Percentiles rank a stretch among this genome's conserved stretches.
phyloP scores from a whole-genome alignment of 1,139 yeast genomes.

The Protomyces inundatus region DNA sequence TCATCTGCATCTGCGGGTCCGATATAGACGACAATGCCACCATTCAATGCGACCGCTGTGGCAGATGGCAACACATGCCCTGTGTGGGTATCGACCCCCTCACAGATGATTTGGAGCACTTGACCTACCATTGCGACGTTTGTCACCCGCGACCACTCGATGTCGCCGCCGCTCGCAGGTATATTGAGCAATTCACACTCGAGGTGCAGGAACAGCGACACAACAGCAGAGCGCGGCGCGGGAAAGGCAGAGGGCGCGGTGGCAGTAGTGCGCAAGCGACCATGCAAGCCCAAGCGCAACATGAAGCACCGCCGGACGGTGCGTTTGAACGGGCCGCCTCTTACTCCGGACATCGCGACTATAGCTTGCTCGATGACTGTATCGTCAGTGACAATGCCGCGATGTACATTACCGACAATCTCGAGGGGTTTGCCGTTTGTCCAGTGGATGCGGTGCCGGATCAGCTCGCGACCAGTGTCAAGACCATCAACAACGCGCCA shows the following conservation, averaged over 20 bases:
- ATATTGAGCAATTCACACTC: slow-evolving; percentile 32
- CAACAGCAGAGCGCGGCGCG: slow-evolving; percentile 20
- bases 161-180: slow-evolving; percentile 46
- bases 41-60: slow-evolving; percentile 69
- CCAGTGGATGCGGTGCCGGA: slow-evolving; percentile 3
- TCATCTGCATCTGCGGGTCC: slow-evolving; percentile 22
- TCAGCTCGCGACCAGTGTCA: neutral
- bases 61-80: slow-evolving; percentile 95
- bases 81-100: slow-evolving; percentile 77
- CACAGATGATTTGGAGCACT: slow-evolving; percentile 65
- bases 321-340: neutral
- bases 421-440: slow-evolving; percentile 1
- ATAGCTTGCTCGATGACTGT: slow-evolving; percentile 2
- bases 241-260: slow-evolving; percentile 15
- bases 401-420: neutral
- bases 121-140: slow-evolving; percentile 61
- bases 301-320: neutral
- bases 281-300: neutral
- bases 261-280: neutral
- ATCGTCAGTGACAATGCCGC: slow-evolving; percentile 8
- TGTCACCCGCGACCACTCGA: slow-evolving; percentile 66
- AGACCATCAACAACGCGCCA: neutral
- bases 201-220: slow-evolving; percentile 32
- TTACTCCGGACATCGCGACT: neutral
- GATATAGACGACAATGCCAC: slow-evolving; percentile 20